phyloP scores from a whole-genome alignment of 495 filamentous ascomycete genomes.

The Glutinoglossum americanum region DNA sequence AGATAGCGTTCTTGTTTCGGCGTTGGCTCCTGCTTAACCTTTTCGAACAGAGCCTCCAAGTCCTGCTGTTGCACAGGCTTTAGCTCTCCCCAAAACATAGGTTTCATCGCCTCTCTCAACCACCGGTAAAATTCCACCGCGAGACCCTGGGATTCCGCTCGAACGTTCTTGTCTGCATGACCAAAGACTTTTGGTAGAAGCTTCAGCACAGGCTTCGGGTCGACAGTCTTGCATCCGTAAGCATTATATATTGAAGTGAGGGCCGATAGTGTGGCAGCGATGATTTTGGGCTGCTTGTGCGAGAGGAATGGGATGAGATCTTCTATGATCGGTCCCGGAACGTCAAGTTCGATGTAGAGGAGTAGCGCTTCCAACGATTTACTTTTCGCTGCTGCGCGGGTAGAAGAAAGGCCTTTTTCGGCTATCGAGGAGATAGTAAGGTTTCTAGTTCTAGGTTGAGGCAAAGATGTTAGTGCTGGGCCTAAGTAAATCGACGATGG shows the following conservation, averaged over 20 bases:
- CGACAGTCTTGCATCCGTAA: slow-evolving; percentile 87
- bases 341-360: slow-evolving; percentile 77
- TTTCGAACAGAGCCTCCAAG: slow-evolving; percentile 83
- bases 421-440: slow-evolving; percentile 54
- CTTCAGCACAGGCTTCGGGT: slow-evolving; percentile 91
- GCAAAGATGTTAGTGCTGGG: slow-evolving; percentile 5
- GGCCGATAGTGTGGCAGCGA: slow-evolving; percentile 62
- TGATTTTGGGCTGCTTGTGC: slow-evolving; percentile 86
- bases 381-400: slow-evolving; percentile 69
- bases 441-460: slow-evolving; percentile 39
- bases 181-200: slow-evolving; percentile 75
- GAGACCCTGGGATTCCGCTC: slow-evolving; percentile 79
- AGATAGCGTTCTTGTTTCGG: slow-evolving; percentile 87
- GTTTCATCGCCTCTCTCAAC: slow-evolving; percentile 95
- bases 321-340: slow-evolving; percentile 67
- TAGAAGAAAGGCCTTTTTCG: slow-evolving; percentile 80
- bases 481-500: slow-evolving; percentile 1
- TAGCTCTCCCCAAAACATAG: slow-evolving; percentile 86
- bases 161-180: slow-evolving; percentile 96
- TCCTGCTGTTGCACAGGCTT: slow-evolving; percentile 93
- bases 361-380: slow-evolving; percentile 72
- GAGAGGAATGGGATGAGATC: slow-evolving; percentile 68
- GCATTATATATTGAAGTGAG: slow-evolving; percentile 71
- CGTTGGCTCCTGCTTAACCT: slow-evolving; percentile 63
- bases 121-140: slow-evolving; percentile 92